Percentiles rank a stretch among this genome's conserved stretches.
Evolutionary conservation across 805 yeast genomes (phyloP).

Genomic region (Barnettozyma siamensis): DNA sequence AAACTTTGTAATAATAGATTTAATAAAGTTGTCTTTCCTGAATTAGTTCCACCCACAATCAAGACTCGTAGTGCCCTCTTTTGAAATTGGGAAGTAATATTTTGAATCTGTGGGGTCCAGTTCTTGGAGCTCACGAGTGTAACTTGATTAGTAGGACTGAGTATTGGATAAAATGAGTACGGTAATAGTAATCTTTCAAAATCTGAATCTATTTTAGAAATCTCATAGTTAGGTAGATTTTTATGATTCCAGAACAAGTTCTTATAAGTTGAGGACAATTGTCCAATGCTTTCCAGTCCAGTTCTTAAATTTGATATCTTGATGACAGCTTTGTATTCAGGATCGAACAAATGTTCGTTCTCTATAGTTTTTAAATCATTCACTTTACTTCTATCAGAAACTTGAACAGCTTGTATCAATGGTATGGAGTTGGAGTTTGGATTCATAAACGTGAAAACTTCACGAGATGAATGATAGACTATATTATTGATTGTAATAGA

Average conservation of each 20-base stretch:
- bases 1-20: constrained; percentile 48
- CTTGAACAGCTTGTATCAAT: constrained; percentile 37
- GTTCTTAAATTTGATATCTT: constrained; percentile 32
- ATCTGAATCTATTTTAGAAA: constrained; percentile 11
- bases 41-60: constrained; percentile 50
- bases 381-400: constrained; percentile 26
- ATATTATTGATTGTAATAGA: constrained; percentile 39
- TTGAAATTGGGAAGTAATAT: constrained; percentile 32
- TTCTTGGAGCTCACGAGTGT: constrained; percentile 17
- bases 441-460: constrained; percentile 30
- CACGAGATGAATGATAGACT: constrained; percentile 26
- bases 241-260: constrained; percentile 30
- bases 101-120: constrained; percentile 36
- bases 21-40: constrained; percentile 76
- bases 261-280: constrained; percentile 40
- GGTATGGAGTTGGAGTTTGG: constrained; percentile 35
- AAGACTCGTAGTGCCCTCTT: constrained; percentile 26
- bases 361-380: constrained; percentile 27
- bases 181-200: constrained; percentile 24
- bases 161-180: constrained; percentile 35
- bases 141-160: constrained; percentile 25
- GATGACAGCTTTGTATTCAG: constrained; percentile 39
- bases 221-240: constrained; percentile 11
- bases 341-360: constrained; percentile 33
- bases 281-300: constrained; percentile 42